phyloP scores from a whole-genome alignment of 2,329 filamentous ascomycete species.

The Aspergillus niger region DNA sequence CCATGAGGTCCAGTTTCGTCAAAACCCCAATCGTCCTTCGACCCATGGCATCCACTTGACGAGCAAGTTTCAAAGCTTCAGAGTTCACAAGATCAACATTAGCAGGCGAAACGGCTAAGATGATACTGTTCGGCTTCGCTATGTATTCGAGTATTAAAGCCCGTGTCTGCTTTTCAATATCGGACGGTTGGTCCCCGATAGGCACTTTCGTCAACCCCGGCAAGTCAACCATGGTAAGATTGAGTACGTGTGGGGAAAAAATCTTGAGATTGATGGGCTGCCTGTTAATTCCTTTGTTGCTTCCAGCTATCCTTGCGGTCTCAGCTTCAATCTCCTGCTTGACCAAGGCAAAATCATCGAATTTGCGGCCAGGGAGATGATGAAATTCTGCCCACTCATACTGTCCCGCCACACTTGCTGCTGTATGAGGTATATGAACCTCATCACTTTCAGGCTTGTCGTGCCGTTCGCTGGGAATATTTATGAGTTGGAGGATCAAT shows the following conservation, averaged over 20 bases:
- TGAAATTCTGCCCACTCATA: conserved; percentile 93
- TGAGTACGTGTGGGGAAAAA: conserved; percentile 95
- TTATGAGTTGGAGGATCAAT: conserved; percentile 96
- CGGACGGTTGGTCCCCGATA: conserved; percentile 93
- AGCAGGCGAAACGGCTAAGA: conserved; percentile 92
- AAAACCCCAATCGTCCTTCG: conserved; percentile 94
- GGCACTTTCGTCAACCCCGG: conserved; percentile 97
- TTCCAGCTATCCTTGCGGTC: conserved; percentile 89
- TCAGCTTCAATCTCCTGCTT: conserved; percentile 97
- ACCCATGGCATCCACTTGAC: conserved; percentile 93
- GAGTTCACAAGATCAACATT: conserved; percentile 99
- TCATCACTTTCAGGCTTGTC: conserved; percentile 69
- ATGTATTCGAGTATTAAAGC: conserved; percentile 98
- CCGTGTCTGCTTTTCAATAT: conserved; percentile 98
- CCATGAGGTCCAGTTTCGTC: conserved; percentile 97
- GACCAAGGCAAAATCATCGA: conserved; percentile 89
- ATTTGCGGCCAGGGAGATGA: conserved; percentile 84
- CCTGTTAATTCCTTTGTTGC: conserved; percentile 97
- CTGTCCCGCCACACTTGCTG: conserved; percentile 68
- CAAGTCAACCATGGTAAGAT: conserved; percentile 92
- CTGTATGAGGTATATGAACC: conserved; percentile 70
- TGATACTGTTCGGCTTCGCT: conserved; percentile 97
- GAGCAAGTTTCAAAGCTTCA: conserved; percentile 91
- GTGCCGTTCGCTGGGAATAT: conserved; percentile 73
- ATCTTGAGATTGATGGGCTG: conserved; percentile 98